A percentile compares a stretch with the other conserved stretches of the same genome.
Evolutionary conservation across 2,329 filamentous ascomycete species (phyloP).

Genomic region (Penicillium sp.): DNA sequence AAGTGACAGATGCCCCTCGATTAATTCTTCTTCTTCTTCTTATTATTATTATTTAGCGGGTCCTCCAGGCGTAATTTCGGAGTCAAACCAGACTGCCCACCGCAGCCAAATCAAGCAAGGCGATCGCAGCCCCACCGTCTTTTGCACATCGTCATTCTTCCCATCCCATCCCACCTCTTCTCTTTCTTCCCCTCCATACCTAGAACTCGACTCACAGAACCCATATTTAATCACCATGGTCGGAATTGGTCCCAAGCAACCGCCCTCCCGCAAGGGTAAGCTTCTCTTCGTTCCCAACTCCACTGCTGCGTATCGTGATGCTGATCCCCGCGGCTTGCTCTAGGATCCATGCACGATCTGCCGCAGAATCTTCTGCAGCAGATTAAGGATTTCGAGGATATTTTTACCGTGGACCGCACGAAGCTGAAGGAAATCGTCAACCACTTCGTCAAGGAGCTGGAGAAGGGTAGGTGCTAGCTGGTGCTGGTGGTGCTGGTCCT

Average conservation of each 20-base stretch:
- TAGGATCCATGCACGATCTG: conserved; percentile 89
- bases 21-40: no score
- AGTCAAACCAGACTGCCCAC: conserved; percentile 14
- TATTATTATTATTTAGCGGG: no score
- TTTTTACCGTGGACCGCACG: conserved; percentile 75
- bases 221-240: conserved; percentile 58
- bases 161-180: conserved; percentile 7
- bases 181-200: conserved; percentile 3
- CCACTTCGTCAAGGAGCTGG: conserved; percentile 86
- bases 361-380: conserved; percentile 81
- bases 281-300: conserved; percentile 31
- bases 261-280: conserved; percentile 75
- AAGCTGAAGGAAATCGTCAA: conserved; percentile 90
- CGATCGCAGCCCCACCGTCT: conserved; percentile 32
- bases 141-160: conserved; percentile 28
- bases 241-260: conserved; percentile 65
- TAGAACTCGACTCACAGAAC: no score
- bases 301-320: neutral
- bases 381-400: conserved; percentile 80
- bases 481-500: no score
- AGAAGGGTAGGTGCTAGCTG: conserved; percentile 66
- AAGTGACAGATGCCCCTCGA: no score
- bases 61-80: conserved; percentile 4
- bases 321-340: conserved; percentile 8
- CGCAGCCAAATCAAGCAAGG: conserved; percentile 30